Conservation (phyloP, 164 flowering plant species). For the Vitis labrusca region DNA sequence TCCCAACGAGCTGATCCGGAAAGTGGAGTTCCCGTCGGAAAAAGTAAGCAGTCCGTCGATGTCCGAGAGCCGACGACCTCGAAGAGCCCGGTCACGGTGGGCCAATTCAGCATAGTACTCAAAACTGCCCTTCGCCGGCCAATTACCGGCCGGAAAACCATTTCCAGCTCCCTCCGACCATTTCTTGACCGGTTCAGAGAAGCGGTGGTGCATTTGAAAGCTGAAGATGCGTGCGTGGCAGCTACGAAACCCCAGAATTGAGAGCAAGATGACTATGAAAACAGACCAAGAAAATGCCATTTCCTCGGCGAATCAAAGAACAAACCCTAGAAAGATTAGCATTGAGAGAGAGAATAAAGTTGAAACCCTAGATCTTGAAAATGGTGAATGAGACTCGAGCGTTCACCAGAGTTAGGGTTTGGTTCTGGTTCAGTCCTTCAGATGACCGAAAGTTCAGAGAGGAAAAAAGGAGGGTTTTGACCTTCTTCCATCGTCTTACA, state of each 20-base stretch:
- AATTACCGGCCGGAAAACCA: slow-evolving; percentile 22
- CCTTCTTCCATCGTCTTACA: not conserved
- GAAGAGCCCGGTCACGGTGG: slow-evolving; percentile 45
- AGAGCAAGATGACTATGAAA: slow-evolving; percentile 19
- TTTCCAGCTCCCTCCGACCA: slow-evolving; percentile 37
- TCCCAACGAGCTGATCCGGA: slow-evolving; percentile 55
- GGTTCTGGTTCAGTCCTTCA: not conserved
- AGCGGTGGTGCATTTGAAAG: slow-evolving; percentile 73
- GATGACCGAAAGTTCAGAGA: not conserved
- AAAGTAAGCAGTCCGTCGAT: slow-evolving; percentile 30
- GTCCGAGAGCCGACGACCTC: slow-evolving; percentile 33
- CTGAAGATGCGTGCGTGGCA: slow-evolving; percentile 51
- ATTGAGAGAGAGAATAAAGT: not conserved
- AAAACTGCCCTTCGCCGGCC: slow-evolving; percentile 52
- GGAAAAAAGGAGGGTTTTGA: not conserved
- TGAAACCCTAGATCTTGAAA: slow-evolving; percentile 9
- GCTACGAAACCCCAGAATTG: slow-evolving; percentile 9
- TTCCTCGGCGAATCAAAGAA: too few species aligned
- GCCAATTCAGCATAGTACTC: slow-evolving; percentile 62
- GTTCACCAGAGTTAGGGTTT: not conserved
- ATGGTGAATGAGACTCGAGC: not conserved
- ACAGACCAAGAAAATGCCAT: not conserved
- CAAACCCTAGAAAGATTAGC: not conserved
- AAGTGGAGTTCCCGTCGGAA: slow-evolving; percentile 56
- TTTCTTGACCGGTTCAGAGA: slow-evolving; percentile 59